Conservation (phyloP, 345 rosid species). For the Gossypium stocksii region DNA sequence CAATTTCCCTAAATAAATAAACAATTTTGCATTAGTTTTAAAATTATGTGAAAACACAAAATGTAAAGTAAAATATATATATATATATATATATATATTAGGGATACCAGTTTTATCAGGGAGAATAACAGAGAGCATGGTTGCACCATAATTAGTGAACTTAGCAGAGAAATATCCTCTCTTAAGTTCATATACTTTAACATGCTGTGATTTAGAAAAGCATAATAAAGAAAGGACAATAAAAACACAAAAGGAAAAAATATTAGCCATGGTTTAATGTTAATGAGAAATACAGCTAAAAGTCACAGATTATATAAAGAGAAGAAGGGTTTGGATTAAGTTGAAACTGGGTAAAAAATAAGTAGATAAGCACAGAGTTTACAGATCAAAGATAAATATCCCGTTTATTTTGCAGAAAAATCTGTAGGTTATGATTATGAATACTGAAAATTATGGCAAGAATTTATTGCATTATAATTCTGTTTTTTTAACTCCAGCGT, state of each 20-base stretch:
- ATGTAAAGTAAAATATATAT: neutral
- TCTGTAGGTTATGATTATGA: too few species aligned
- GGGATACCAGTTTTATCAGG: slow-evolving; percentile 71
- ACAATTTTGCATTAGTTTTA: neutral
- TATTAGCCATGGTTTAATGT: neutral
- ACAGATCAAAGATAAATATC: too few species aligned
- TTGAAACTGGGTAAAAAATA: too few species aligned
- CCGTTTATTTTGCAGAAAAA: too few species aligned
- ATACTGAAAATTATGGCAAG: too few species aligned
- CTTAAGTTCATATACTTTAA: slow-evolving; percentile 57
- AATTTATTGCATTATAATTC: too few species aligned
- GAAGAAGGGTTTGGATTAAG: too few species aligned
- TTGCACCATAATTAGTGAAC: slow-evolving; percentile 83
- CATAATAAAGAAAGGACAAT: neutral
- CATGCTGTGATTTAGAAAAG: slow-evolving; percentile 7
- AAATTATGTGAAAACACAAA: neutral
- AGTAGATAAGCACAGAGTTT: too few species aligned
- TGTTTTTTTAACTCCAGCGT: too few species aligned
- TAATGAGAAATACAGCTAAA: too few species aligned
- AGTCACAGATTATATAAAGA: too few species aligned
- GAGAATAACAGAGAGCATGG: slow-evolving; percentile 52
- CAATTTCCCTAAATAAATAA: slow-evolving; percentile 47
- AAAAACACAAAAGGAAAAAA: neutral
- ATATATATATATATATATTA: too few species aligned
- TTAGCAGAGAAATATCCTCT: slow-evolving; percentile 58